A percentile compares a stretch with the other conserved stretches of the same genome.
phyloP scores from a whole-genome alignment of 2,329 filamentous ascomycete genomes.

The Diaporthe velutina region DNA sequence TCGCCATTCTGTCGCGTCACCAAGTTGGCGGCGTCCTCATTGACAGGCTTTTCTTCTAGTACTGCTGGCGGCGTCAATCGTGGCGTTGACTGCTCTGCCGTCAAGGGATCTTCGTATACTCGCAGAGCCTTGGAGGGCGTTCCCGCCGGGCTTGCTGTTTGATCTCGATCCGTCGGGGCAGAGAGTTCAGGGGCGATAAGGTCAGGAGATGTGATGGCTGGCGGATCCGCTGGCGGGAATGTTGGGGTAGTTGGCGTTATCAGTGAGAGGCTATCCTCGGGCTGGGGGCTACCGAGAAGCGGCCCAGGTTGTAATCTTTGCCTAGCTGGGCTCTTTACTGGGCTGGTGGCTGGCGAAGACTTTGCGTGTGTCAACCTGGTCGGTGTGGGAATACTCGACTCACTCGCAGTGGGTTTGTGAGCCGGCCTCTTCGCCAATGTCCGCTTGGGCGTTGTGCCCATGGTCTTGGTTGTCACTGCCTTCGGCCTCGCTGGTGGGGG shows the following conservation, averaged over 20 bases:
- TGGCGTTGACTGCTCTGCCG: conserved; percentile 54
- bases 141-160: conserved; percentile 34
- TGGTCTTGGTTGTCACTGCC: conserved; percentile 63
- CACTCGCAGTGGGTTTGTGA: conserved; percentile 63
- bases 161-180: conserved; percentile 8
- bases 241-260: conserved; percentile 62
- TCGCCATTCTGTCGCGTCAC: conserved; percentile 42
- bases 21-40: conserved; percentile 63
- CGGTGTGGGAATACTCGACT: conserved; percentile 63
- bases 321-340: conserved; percentile 49
- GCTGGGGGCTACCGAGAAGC: conserved; percentile 56
- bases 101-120: conserved; percentile 75
- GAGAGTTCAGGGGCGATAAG: conserved; percentile 34
- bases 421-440: conserved; percentile 61
- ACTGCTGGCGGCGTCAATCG: conserved; percentile 60
- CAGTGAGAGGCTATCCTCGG: conserved; percentile 67
- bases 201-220: conserved; percentile 34
- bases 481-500: conserved; percentile 55
- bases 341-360: conserved; percentile 54
- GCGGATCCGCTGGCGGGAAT: conserved; percentile 12
- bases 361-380: conserved; percentile 51
- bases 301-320: conserved; percentile 40
- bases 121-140: conserved; percentile 58
- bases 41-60: conserved; percentile 71
- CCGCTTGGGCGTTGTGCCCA: conserved; percentile 66